Evolutionary conservation across 805 yeast species (phyloP).

Genomic region (Debaryomyces castellii): DNA sequence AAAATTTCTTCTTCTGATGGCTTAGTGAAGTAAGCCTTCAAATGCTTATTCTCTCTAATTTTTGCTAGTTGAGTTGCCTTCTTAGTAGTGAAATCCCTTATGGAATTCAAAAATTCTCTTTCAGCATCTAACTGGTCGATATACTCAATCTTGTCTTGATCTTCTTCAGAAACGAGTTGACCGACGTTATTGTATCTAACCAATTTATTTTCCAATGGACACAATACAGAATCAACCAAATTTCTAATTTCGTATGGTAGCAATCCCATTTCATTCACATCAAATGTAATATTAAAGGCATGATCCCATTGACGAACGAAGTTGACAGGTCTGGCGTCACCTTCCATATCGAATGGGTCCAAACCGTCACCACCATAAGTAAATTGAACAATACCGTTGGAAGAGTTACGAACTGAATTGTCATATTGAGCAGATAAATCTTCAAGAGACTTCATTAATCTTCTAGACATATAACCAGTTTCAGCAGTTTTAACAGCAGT

Average conservation of each 20-base stretch:
- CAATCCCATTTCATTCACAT: slow-evolving; percentile 52
- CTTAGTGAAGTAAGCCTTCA: slow-evolving; percentile 43
- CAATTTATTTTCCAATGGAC: slow-evolving; percentile 59
- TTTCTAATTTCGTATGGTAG: slow-evolving; percentile 69
- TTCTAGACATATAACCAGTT: slow-evolving; percentile 97
- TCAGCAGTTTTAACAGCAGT: slow-evolving; percentile 99
- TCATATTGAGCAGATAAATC: slow-evolving; percentile 94
- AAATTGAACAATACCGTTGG: slow-evolving; percentile 96
- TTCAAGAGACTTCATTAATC: slow-evolving; percentile 96
- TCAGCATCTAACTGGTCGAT: slow-evolving; percentile 89
- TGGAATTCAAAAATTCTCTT: slow-evolving; percentile 76
- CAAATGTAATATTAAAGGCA: slow-evolving; percentile 70
- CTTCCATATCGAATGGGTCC: slow-evolving; percentile 99
- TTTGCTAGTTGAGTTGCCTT: slow-evolving; percentile 59
- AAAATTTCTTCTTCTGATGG: slow-evolving; percentile 41
- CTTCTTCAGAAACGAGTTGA: slow-evolving; percentile 41
- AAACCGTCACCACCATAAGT: slow-evolving; percentile 98
- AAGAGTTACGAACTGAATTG: slow-evolving; percentile 89
- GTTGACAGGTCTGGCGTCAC: slow-evolving; percentile 95
- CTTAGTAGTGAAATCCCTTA: slow-evolving; percentile 58
- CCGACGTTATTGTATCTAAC: slow-evolving; percentile 77
- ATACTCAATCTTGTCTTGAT: slow-evolving; percentile 52
- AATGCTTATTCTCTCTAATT: slow-evolving; percentile 53
- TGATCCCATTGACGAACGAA: slow-evolving; percentile 95
- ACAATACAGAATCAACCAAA: slow-evolving; percentile 53